A percentile compares a stretch with the other conserved stretches of the same genome.
These are phyloP conservation scores for Nadsonia starkeyi-henricii DNA, from an alignment of 1,139 yeast species.

Conservation along the genomic window DNA sequence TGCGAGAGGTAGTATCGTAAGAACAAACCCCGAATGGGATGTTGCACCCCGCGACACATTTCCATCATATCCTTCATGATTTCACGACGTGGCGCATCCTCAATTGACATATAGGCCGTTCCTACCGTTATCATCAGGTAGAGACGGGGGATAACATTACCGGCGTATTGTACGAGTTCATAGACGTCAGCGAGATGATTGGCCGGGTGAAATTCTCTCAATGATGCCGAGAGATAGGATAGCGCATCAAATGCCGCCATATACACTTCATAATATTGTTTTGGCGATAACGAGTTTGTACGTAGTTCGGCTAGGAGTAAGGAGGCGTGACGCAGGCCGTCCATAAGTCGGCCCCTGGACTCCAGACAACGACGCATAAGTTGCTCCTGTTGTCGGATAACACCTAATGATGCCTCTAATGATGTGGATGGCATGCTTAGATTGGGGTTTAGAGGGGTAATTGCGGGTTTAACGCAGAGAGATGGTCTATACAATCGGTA, in stretches of 20 bases:
- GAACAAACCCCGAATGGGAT: slow-evolving; percentile 78
- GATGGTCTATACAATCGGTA: too few relatives aligned
- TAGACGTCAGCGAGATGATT: slow-evolving; percentile 83
- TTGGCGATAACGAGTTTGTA: slow-evolving; percentile 65
- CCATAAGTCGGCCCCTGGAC: slow-evolving; percentile 58
- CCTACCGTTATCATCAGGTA: slow-evolving; percentile 95
- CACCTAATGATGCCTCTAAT: slow-evolving; percentile 38
- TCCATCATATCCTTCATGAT: slow-evolving; percentile 94
- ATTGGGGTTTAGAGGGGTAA: too few relatives aligned
- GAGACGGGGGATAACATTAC: slow-evolving; percentile 75
- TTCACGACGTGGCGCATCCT: slow-evolving; percentile 71
- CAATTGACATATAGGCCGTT: slow-evolving; percentile 66
- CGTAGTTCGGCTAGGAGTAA: slow-evolving; percentile 72
- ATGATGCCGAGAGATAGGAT: slow-evolving; percentile 49
- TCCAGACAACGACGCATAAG: slow-evolving; percentile 70
- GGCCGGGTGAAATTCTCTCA: slow-evolving; percentile 52
- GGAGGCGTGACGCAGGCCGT: slow-evolving; percentile 79
- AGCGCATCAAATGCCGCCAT: slow-evolving; percentile 76
- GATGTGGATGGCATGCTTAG: background rate
- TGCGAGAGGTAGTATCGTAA: slow-evolving; percentile 81
- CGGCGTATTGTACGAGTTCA: slow-evolving; percentile 91
- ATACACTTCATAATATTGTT: slow-evolving; percentile 86
- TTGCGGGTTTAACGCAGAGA: too few relatives aligned
- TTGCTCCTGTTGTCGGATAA: slow-evolving; percentile 56
- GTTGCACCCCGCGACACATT: slow-evolving; percentile 97